These are phyloP conservation scores for Cytospora leucostoma DNA, from an alignment of 2,329 filamentous ascomycete species.

Conservation along the genomic window DNA sequence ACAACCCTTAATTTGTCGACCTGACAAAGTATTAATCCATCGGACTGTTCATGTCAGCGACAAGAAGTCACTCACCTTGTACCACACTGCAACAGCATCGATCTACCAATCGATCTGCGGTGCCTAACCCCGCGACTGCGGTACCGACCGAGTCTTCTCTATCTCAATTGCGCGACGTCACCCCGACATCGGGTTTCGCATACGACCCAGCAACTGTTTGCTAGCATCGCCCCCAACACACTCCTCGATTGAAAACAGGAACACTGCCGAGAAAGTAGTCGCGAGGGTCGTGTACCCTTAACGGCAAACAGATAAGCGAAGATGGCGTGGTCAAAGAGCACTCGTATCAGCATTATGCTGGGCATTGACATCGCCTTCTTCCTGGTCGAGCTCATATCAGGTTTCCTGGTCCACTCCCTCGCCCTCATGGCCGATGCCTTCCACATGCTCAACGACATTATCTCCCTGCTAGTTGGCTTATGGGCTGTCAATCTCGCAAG, in stretches of 20 bases:
- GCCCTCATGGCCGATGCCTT: slow-evolving; percentile 96
- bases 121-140: background rate
- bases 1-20: no score
- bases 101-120: background rate
- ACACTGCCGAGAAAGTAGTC: slow-evolving; percentile 1
- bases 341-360: slow-evolving; percentile 89
- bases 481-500: slow-evolving; percentile 94
- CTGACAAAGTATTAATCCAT: no score
- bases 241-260: background rate
- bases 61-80: background rate
- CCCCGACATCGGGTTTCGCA: background rate
- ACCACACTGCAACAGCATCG: background rate
- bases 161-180: background rate
- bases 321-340: slow-evolving; percentile 91
- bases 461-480: slow-evolving; percentile 86
- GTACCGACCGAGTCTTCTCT: background rate
- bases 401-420: slow-evolving; percentile 85
- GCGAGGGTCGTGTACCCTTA: slow-evolving; percentile 20
- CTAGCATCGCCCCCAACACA: background rate
- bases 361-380: slow-evolving; percentile 90
- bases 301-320: slow-evolving; percentile 29
- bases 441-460: slow-evolving; percentile 99
- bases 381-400: slow-evolving; percentile 80
- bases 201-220: background rate
- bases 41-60: no score